Base-by-base conservation (phyloP, 2,329 filamentous ascomycete genomes). In the Neonectria faginata region DNA sequence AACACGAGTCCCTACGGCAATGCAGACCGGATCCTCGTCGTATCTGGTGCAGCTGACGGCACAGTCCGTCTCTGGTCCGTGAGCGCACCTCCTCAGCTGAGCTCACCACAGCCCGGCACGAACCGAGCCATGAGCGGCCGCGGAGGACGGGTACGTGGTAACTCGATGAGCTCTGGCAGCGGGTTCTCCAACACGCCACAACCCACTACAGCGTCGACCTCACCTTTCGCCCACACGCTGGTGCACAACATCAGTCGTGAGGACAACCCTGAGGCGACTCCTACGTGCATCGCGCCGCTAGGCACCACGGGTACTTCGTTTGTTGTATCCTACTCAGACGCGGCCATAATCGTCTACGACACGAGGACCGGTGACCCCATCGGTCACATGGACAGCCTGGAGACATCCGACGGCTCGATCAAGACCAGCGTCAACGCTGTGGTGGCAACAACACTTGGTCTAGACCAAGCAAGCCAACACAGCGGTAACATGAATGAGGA, bases 11-110 rank as follows among this genome's bases (percentile, higher is more conserved):
- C 89, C 47, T 92, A 92, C 74, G 95, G 94, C 31, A 91, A 89
- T 10, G 84, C 93, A 1, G 96, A 98, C 75, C 88, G 95, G 18
- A 92, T 98, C 55, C 81, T 98, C 29, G 85, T 99, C n/a, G 95
- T 91, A 3, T 97, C 94, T 6, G 96, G 96, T 47, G 92, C 91
- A 7, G 94, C 96, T 8, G 96, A 99, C 76, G 95, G 95, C 10
- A 92, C 90, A 3, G 91, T 98, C 63, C 92, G 97, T 71, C 88
- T 99, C 20, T 99, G 96, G 96, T 93, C 94, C 20, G 91, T 98
- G 65, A 97, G 93, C 74, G 89, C 94, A 36, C 95, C 96, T 27
- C 95, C 95, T 9, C 93, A 97, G 73, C 81, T 94, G 57, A 91
- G 91, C 33, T 95, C 93, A 11, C 93, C 93, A 9, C 91, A 94